Conservation (phyloP, 2,329 filamentous ascomycete genomes). For the Colletotrichum ledebouriae region DNA sequence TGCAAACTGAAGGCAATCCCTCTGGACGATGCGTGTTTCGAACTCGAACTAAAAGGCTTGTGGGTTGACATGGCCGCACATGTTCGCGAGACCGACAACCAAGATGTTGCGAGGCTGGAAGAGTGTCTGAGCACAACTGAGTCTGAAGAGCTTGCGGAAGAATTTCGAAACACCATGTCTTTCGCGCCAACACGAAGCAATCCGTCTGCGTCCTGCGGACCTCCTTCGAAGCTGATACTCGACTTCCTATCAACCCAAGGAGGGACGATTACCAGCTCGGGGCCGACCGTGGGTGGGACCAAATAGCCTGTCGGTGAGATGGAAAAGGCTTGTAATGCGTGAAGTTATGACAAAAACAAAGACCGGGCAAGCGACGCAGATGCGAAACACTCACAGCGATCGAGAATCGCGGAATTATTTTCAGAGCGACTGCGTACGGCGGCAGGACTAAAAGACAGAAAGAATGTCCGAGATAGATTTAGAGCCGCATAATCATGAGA, state of each 20-base stretch:
- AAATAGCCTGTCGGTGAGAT: neutral
- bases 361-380: too few relatives aligned
- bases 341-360: neutral
- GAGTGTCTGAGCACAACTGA: conserved; percentile 34
- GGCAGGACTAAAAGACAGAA: too few relatives aligned
- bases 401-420: too few relatives aligned
- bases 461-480: too few relatives aligned
- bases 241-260: conserved; percentile 35
- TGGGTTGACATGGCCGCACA: conserved; percentile 34
- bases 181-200: conserved; percentile 35
- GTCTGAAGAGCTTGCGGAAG: conserved; percentile 26
- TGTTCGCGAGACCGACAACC: conserved; percentile 30
- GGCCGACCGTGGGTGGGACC: conserved; percentile 8
- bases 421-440: too few relatives aligned
- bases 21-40: conserved; percentile 24
- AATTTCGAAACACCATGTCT: conserved; percentile 29
- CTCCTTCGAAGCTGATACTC: conserved; percentile 31
- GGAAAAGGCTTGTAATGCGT: neutral
- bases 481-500: too few relatives aligned
- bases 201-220: conserved; percentile 4
- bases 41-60: conserved; percentile 21
- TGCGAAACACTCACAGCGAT: too few relatives aligned
- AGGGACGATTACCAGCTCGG: neutral
- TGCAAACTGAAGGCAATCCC: conserved; percentile 21
- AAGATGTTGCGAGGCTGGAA: conserved; percentile 34